These are phyloP conservation scores for Alnus glutinosa DNA, from an alignment of 306 rosid species.

Conservation along the genomic window DNA sequence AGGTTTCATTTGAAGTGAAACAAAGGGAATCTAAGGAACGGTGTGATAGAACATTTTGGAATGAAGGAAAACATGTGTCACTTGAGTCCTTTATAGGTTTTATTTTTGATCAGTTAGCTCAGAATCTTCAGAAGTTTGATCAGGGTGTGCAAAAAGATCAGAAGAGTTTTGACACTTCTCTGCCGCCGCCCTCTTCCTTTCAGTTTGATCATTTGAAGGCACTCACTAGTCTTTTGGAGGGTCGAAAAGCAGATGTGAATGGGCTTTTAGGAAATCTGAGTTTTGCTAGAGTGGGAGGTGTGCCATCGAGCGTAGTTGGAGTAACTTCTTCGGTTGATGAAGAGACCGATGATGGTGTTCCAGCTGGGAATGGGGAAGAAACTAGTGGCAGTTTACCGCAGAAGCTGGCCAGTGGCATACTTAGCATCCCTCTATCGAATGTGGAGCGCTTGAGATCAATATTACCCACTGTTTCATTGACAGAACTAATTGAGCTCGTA, in stretches of 20 bases:
- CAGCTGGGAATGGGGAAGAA: constrained; percentile 57
- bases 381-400: constrained; percentile 66
- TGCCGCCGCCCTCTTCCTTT: constrained; percentile 28
- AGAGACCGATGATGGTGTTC: constrained; percentile 49
- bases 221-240: constrained; percentile 60
- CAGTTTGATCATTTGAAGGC: constrained; percentile 58
- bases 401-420: constrained; percentile 76
- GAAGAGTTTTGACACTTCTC: constrained; percentile 34
- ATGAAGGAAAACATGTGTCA: constrained; percentile 59
- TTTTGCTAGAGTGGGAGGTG: constrained; percentile 92
- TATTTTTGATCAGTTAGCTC: constrained; percentile 67
- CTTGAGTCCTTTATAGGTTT: constrained; percentile 75
- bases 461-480: constrained; percentile 77
- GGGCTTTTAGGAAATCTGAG: constrained; percentile 84
- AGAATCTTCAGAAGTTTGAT: constrained; percentile 64
- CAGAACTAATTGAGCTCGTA: constrained; percentile 88
- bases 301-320: constrained; percentile 67
- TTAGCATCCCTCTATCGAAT: constrained; percentile 90
- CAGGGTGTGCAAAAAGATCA: constrained; percentile 40
- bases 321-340: constrained; percentile 64
- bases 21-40: constrained; percentile 51
- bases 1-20: constrained; percentile 54
- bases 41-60: constrained; percentile 27
- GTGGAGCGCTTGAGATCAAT: constrained; percentile 96
- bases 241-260: constrained; percentile 64